Conservation (phyloP, 2,329 filamentous ascomycete genomes). For the Ophiocordyceps unilateralis region DNA sequence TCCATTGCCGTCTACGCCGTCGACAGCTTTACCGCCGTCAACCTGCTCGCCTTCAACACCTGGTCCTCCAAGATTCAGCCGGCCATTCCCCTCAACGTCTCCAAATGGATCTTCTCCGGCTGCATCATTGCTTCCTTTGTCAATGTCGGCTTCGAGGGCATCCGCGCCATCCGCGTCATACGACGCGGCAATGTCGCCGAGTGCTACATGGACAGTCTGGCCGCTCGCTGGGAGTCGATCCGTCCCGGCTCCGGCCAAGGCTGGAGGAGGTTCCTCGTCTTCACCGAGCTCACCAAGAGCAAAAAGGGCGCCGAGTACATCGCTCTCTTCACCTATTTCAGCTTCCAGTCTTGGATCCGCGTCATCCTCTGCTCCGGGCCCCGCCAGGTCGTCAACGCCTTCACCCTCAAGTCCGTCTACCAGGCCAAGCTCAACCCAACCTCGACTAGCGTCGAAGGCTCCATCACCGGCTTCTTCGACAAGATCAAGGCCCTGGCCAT, state of each 20-base stretch:
- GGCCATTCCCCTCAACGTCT: conserved; percentile 55
- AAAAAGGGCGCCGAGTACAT: conserved; percentile 83
- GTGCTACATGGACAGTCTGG: conserved; percentile 77
- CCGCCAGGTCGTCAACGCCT: conserved; percentile 74
- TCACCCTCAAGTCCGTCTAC: conserved; percentile 78
- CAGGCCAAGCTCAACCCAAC: conserved; percentile 49
- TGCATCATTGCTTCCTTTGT: conserved; percentile 86
- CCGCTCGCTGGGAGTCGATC: conserved; percentile 69
- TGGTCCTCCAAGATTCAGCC: conserved; percentile 79
- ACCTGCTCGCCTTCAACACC: conserved; percentile 71
- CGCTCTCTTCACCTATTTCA: conserved; percentile 82
- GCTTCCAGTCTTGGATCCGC: conserved; percentile 62
- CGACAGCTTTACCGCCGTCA: conserved; percentile 86
- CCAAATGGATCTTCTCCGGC: conserved; percentile 87
- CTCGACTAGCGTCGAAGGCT: conserved; percentile 36
- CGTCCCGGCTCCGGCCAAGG: conserved; percentile 59
- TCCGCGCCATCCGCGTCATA: conserved; percentile 68
- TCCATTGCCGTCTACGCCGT: conserved; percentile 75
- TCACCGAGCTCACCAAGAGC: conserved; percentile 77
- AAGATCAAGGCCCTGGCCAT: conserved; percentile 62
- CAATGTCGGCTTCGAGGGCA: conserved; percentile 63
- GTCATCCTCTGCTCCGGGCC: conserved; percentile 83
- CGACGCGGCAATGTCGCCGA: conserved; percentile 73
- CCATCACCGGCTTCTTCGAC: conserved; percentile 60
- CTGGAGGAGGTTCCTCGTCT: conserved; percentile 83